phyloP scores from a whole-genome alignment of 768 basidiomycete genomes.

The Tulasnella sp. region DNA sequence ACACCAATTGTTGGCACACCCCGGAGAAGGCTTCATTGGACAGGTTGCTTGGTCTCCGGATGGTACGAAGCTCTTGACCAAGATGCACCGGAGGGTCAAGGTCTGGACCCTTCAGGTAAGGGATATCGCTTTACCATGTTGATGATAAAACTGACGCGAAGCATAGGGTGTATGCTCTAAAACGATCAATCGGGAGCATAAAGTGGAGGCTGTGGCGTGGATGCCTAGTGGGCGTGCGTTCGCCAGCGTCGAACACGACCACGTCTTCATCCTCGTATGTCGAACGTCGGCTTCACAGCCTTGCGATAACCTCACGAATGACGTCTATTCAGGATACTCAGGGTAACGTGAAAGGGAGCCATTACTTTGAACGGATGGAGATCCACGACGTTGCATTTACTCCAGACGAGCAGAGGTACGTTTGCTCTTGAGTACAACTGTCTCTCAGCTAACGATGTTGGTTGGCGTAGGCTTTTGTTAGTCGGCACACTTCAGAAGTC shows the following conservation, averaged over 20 bases:
- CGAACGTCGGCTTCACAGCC: background rate
- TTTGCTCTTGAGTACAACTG: background rate
- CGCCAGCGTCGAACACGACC: slow-evolving; percentile 54
- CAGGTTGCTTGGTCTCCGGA: slow-evolving; percentile 66
- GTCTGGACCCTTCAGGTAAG: slow-evolving; percentile 53
- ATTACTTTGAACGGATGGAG: slow-evolving; percentile 48
- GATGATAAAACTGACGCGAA: background rate
- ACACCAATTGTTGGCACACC: slow-evolving; percentile 55
- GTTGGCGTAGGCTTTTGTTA: slow-evolving; percentile 35
- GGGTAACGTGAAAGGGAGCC: slow-evolving; percentile 49
- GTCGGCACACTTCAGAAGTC: slow-evolving; percentile 58
- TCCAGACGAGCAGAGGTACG: slow-evolving; percentile 45
- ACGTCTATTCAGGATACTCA: slow-evolving; percentile 37
- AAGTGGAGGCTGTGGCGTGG: slow-evolving; percentile 57
- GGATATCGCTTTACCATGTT: background rate
- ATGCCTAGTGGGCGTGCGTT: slow-evolving; percentile 53
- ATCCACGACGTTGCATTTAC: slow-evolving; percentile 62
- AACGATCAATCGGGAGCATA: slow-evolving; percentile 45
- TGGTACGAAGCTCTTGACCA: slow-evolving; percentile 43
- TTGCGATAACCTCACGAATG: background rate
- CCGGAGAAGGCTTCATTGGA: slow-evolving; percentile 51
- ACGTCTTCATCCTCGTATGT: slow-evolving; percentile 28
- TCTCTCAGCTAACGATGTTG: background rate
- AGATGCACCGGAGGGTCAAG: slow-evolving; percentile 50
- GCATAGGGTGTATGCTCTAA: slow-evolving; percentile 50